These are phyloP conservation scores for Xanthoconium separans DNA, from an alignment of 1,284 basidiomycete genomes.

Conservation along the genomic window DNA sequence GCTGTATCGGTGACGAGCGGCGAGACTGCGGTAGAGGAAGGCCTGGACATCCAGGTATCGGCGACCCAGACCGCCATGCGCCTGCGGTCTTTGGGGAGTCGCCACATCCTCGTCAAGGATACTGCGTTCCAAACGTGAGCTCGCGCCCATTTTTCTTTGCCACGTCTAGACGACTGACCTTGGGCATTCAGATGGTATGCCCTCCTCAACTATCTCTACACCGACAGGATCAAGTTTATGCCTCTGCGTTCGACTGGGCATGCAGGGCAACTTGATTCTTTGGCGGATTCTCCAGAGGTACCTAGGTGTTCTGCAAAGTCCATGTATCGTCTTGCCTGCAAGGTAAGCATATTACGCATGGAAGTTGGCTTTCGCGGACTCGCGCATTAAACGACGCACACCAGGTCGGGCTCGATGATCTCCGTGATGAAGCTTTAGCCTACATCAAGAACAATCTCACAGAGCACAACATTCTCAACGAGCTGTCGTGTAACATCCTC, in stretches of 20 bases:
- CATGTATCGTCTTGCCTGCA: conserved; percentile 31
- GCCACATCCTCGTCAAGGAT: conserved; percentile 29
- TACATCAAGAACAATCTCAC: conserved; percentile 21
- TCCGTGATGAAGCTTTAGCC: conserved; percentile 22
- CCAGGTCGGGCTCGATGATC: conserved; percentile 21
- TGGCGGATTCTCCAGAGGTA: not conserved
- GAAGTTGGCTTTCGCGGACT: too few relatives aligned
- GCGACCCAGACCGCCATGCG: not conserved
- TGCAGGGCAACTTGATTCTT: not conserved
- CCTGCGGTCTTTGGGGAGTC: conserved; percentile 12
- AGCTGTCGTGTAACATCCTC: conserved; percentile 18
- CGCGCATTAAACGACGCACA: not conserved
- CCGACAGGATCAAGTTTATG: conserved; percentile 19
- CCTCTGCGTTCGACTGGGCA: conserved; percentile 21
- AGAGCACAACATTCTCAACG: conserved; percentile 25
- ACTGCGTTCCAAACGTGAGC: conserved; percentile 31
- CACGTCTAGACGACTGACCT: not conserved
- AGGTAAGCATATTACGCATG: too few relatives aligned
- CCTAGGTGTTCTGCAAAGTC: conserved; percentile 31
- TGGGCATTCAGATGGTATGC: conserved; percentile 25
- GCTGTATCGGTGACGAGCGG: conserved; percentile 3
- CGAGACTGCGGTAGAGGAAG: conserved; percentile 3
- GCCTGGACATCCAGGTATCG: not conserved
- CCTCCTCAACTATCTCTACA: conserved; percentile 30
- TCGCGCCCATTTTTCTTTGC: accelerated